Evolutionary conservation across 1,284 basidiomycete genomes (phyloP), one percentile per base, ranked within the genome.

Genomic region (Grifola frondosa): DNA sequence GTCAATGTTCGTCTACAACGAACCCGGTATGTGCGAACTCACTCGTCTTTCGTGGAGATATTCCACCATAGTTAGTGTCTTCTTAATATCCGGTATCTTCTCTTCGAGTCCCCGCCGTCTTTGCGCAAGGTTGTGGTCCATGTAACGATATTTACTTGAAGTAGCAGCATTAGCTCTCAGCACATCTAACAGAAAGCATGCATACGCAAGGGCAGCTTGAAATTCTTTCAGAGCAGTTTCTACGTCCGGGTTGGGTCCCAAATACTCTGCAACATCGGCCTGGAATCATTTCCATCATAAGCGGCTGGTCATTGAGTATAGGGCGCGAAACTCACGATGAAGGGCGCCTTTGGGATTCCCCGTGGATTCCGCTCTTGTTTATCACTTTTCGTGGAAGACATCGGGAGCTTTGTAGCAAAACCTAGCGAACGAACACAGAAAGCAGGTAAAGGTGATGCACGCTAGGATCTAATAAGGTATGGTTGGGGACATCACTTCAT

Each of bases 11-110:
- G 19, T 15, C n/a, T 10, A 13, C n/a, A 3, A 17, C 16, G 19
- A 15, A 25, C 7, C 12, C 7, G 4, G 25, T 2, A 9, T 8
- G 19, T 21, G 23, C 28, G 29, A 2, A 71, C 81, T 57, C 56
- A 85, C 84, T 54, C 82, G 73, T 58, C 83, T 69, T 48, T 87
- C 81, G 51, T 85, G 82, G 32, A 98, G 66, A 60, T 81, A 90
- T 58, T 88, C 80, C 22, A 99, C 92, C 78, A 98, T 97, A 44
- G 77, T 74, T 34, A 99, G 68, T 2, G 95, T 98, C 69, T 96
- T 94, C 59, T 83, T 81, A 59, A 99, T 95, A 65, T 99, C 97
- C 0, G 96, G 96, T 35, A 98, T 95, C 76, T 99, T 98, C 50
- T 91, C 90, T 56, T 92, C 87, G 5, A 98, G 74, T 2, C 86